Conservation (phyloP, 1,139 yeast species). For the Geotrichum restrictum region DNA sequence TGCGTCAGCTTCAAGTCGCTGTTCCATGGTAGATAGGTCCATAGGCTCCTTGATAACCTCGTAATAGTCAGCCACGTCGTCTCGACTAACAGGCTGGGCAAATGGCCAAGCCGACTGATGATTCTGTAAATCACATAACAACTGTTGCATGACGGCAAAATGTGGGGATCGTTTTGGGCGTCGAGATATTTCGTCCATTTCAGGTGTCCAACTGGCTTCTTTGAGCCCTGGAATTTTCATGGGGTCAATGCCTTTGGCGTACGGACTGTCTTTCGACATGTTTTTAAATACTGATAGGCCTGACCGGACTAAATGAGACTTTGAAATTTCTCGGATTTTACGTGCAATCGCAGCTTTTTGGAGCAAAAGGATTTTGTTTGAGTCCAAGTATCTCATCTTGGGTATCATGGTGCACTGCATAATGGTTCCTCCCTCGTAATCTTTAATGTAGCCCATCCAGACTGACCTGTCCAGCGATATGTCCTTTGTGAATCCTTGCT, state of each 20-base stretch:
- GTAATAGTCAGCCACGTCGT: constrained; percentile 94
- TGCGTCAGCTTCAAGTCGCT: constrained; percentile 84
- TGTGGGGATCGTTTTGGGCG: constrained; percentile 94
- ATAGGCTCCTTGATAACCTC: constrained; percentile 98
- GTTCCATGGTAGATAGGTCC: constrained; percentile 82
- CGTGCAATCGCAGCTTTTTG: constrained; percentile 90
- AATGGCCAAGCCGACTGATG: constrained; percentile 99
- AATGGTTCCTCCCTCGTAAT: constrained; percentile 96
- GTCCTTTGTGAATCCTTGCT: constrained; percentile 96
- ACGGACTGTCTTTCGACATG: constrained; percentile 30
- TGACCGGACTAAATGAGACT: constrained; percentile 73
- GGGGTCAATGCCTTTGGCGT: constrained; percentile 56
- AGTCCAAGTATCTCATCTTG: constrained; percentile 77
- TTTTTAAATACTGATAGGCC: constrained; percentile 70
- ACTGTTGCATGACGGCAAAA: constrained; percentile 85
- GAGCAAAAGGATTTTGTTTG: constrained; percentile 73
- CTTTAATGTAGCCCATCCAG: constrained; percentile 99
- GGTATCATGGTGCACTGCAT: constrained; percentile 98
- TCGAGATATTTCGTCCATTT: constrained; percentile 95
- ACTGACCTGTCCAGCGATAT: constrained; percentile 75
- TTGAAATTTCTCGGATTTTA: constrained; percentile 74
- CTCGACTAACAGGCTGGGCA: constrained; percentile 84
- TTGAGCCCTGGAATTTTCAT: constrained; percentile 78
- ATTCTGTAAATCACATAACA: constrained; percentile 81
- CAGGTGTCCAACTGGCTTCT: constrained; percentile 98